Evolutionary conservation across 208 protist species (phyloP).

Genomic region (Leishmania guyanensis): DNA sequence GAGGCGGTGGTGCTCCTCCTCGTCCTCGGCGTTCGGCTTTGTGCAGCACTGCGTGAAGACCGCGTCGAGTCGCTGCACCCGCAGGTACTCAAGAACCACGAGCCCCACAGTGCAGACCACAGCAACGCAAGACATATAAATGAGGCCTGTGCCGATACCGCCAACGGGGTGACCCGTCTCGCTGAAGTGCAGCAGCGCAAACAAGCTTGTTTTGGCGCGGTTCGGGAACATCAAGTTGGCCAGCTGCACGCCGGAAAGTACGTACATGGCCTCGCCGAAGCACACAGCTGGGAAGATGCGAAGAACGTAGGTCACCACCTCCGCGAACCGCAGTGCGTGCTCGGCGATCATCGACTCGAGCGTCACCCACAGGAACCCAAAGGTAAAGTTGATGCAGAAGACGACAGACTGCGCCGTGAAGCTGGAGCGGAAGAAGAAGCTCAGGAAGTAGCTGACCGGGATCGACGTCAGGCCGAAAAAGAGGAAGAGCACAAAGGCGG

Average conservation of each 20-base stretch:
- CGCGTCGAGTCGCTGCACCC: constrained; percentile 35
- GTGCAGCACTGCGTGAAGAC: constrained; percentile 22
- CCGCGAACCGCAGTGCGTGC: constrained; percentile 46
- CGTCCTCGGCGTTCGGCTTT: constrained; percentile 22
- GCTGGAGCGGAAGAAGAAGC: constrained; percentile 80
- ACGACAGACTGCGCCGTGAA: constrained; percentile 77
- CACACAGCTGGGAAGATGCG: constrained; percentile 71
- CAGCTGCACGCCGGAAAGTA: constrained; percentile 55
- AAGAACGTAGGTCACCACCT: constrained; percentile 52
- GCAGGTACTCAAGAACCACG: constrained; percentile 61
- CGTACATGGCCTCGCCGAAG: constrained; percentile 80
- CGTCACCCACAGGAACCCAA: constrained; percentile 83
- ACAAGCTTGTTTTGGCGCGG: constrained; percentile 40
- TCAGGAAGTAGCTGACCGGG: constrained; percentile 72
- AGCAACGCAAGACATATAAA: constrained; percentile 77
- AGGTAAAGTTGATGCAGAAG: constrained; percentile 82
- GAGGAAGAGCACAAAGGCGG: constrained; percentile 68
- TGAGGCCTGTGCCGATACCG: constrained; percentile 68
- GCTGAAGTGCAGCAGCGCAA: constrained; percentile 37
- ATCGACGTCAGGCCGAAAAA: constrained; percentile 74
- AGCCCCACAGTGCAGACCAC: constrained; percentile 54
- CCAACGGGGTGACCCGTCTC: constrained; percentile 29
- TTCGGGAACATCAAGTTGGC: constrained; percentile 51
- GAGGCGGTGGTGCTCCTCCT: constrained; percentile 21
- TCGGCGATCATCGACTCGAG: constrained; percentile 66